phyloP scores from a whole-genome alignment of 805 yeast genomes.

The Zygoascus flipseniorum region DNA sequence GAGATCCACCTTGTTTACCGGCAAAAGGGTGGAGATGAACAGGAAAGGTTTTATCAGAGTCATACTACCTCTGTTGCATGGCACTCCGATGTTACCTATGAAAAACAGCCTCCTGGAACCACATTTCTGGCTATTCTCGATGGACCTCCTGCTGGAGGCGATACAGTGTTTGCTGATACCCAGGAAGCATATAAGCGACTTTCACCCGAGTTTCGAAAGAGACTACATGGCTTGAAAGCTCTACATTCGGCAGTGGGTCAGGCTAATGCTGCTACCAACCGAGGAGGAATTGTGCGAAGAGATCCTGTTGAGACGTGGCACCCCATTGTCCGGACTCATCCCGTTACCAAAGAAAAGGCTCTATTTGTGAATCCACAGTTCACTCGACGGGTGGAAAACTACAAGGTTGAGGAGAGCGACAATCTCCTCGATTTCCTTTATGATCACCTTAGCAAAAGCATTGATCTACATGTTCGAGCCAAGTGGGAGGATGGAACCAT shows the following conservation, averaged over 20 bases:
- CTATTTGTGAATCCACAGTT: constrained; percentile 49
- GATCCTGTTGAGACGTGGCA: constrained; percentile 43
- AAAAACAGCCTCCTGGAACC: constrained; percentile 62
- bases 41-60: constrained; percentile 17
- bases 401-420: constrained; percentile 61
- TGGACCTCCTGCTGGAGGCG: constrained; percentile 60
- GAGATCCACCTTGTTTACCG: constrained; percentile 57
- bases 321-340: constrained; percentile 52
- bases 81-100: constrained; percentile 74
- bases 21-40: constrained; percentile 27
- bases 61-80: constrained; percentile 34
- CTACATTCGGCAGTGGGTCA: constrained; percentile 57
- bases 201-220: constrained; percentile 53
- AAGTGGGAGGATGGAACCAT: constrained; percentile 65
- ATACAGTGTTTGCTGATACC: constrained; percentile 67
- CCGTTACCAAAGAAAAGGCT: constrained; percentile 51
- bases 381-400: constrained; percentile 52
- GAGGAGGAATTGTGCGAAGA: constrained; percentile 37
- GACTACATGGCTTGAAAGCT: constrained; percentile 52
- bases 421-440: constrained; percentile 37
- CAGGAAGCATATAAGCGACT: constrained; percentile 63
- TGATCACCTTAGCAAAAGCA: constrained; percentile 39
- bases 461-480: constrained; percentile 64
- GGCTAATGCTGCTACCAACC: constrained; percentile 27
- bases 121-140: constrained; percentile 60